Base-by-base conservation (phyloP, 176 grass and related monocot species). In the Paspalum vaginatum region DNA sequence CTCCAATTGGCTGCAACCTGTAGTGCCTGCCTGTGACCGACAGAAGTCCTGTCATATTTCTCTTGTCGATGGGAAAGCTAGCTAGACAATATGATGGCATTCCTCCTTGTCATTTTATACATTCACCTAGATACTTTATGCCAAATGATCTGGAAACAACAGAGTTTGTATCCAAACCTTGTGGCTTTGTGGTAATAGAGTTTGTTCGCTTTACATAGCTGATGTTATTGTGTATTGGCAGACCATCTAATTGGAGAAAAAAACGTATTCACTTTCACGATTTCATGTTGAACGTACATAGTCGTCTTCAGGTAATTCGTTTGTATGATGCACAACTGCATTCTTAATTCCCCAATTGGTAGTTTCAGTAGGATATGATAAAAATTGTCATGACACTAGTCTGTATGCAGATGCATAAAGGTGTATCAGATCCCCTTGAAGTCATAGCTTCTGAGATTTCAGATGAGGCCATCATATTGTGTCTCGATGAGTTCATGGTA, bases 401-500 rank as follows among this genome's bases (percentile, higher is more conserved):
- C 21, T 84, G 14, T 59, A 25, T 63, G 70, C 76, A 98, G 95
- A 98, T 91, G 95, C 95, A 98, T 88, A 98, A 91, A 93, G 95
- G 95, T 65, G 90, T 95, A 78, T 79, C 88, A 81, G 95, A 98
- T 86, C 95, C 95, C 27, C 95, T 98, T 85, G 95, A 98, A 66
- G 86, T 98, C 20, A 90, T 98, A 75, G 95, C 95, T 70, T 86
- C 88, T 79, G 95, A 98, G 88, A 93, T 98, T 89, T 95, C 95
- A 21, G 92, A 98, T 80, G 95, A 93, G 26, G 88, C 95, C 59
- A 87, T 93, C 79, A 81, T 98, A 82, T 86, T 98, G 72, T 98
- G 95, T 78, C 78, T 98, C 79, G 94, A 97, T 88, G 94, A 97
- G 77, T 97, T 97, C 84, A 97, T 97, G 94, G 94, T 97, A 88